Evolutionary conservation across 164 flowering plant genomes (phyloP).

Genomic region (Buxus sempervirens): DNA sequence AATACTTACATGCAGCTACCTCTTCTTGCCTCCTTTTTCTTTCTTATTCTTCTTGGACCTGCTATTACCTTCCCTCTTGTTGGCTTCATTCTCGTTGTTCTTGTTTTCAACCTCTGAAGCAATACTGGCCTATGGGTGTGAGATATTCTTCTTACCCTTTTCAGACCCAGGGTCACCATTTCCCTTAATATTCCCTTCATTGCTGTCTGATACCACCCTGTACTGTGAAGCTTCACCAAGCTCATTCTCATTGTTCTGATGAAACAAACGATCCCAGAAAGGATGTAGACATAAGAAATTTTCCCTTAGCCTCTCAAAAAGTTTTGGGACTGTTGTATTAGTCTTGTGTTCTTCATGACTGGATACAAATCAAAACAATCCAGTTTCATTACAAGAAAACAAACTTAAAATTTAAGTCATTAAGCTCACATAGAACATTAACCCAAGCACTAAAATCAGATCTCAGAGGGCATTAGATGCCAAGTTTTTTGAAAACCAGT

Average conservation of each 20-base stretch:
- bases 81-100: slow-evolving; percentile 27
- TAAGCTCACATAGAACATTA: too few species aligned
- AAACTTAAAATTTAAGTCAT: too few species aligned
- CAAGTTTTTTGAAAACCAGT: not conserved
- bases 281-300: slow-evolving; percentile 17
- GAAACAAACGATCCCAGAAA: slow-evolving; percentile 21
- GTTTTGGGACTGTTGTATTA: slow-evolving; percentile 7
- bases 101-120: slow-evolving; percentile 15
- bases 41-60: slow-evolving; percentile 7
- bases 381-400: not conserved
- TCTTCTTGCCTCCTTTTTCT: too few species aligned
- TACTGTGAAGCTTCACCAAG: not conserved
- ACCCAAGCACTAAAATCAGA: too few species aligned
- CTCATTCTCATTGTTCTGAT: not conserved
- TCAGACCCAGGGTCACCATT: slow-evolving; percentile 1
- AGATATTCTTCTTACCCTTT: not conserved
- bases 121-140: not conserved
- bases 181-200: not conserved
- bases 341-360: slow-evolving; percentile 15
- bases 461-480: not conserved
- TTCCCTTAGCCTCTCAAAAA: slow-evolving; percentile 12
- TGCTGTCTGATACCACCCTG: not conserved
- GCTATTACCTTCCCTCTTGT: too few species aligned
- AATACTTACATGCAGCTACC: too few species aligned
- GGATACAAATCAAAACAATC: slow-evolving; percentile 1